Base-by-base conservation (phyloP, 2,329 filamentous ascomycete species). In the Huntiella savannae region DNA sequence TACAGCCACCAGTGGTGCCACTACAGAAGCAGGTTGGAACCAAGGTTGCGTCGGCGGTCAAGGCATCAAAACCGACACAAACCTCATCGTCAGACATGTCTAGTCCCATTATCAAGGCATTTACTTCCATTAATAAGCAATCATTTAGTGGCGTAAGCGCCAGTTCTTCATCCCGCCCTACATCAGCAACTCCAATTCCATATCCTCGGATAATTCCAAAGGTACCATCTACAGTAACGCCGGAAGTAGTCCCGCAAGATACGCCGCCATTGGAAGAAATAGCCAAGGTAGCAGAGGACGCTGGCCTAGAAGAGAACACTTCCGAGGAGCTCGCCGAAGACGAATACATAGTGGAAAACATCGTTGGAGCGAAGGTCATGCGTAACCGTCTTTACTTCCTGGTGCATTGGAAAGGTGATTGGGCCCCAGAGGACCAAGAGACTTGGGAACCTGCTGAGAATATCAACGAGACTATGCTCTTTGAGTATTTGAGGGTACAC, bases 401-500 rank as follows among this genome's bases (percentile, higher is more conserved):
- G 28, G 70, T 76, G 1, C 64, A 66, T 5, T 76, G 72, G 72
- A 65, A 64, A 39, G 72, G 72, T 5, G 57, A 71, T 49, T 76
- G 72, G 72, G 69, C 71, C 0, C 57, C 62, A 0, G 67, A 66
- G 6, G 63, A 74, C 53, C 74, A 76, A 46, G 69, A 70, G 0
- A 69, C 71, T 0, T 76, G 72, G 72, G 72, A 76, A 53, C 71
- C 71, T 0, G 64, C 68, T 51, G 62, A 63, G 3, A 71, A 74
- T 45, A 63, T 76, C 2, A 46, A 46, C 16, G 32, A 40, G 16
- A 17, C 13, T 12, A 46, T 49, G 40, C 34, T 34, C 5, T 11
- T 12, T 19, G 32, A 33, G 13, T 49, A 46, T 40, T 40, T 49
- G 4, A 16, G 22, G 3, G 38, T 16, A 8, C 11, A 46, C 22